Evolutionary conservation across 164 flowering plant genomes (phyloP), one percentile per base, ranked within the genome.

Genomic region (Magnolia sinica): DNA sequence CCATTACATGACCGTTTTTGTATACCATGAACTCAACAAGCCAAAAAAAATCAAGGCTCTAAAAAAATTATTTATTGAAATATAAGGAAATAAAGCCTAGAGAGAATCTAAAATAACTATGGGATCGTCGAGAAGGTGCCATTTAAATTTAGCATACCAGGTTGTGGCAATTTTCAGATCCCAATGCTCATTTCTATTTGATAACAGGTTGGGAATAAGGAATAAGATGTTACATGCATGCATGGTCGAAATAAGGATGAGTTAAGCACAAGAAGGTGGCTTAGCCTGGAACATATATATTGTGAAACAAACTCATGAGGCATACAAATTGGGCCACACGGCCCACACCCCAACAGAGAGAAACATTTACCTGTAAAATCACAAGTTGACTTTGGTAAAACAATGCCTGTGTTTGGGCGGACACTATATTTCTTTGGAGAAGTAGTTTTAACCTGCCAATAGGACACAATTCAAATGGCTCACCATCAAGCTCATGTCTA

Each of bases 371-470:
- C 98, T 76, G 85, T 84, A 71, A 91, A 89, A 70, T 88, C 91
- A 84, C 81, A 83, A n/a, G 79, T 74, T 74, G 92, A 85, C 31
- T 87, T 88, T 63, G 98, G 98, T 79, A 67, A 76, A 58, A 94
- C 50, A 79, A 92, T 67, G 23, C 96, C 97, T 22, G 82, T 85
- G 79, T 91, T 94, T 27, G 98, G 97, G 50, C 89, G 86, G 50
- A 94, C 98, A 78, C 89, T 89, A 74, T 92, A 92, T 70, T 84
- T 89, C 88, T 85, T 91, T 31, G 97, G 98, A n/a, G 89, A 86
- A 1, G 97, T 94, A 70, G 98, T 94, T 76, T 94, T 94, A 67
- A 94, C 95, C 98, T 94, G 92, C 78, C 69, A 76, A 77, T 22
- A 76, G 13, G 18, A 55, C 19, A 59, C 13, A 77, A 55, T 70